Base-by-base conservation (phyloP, 305 asterid genomes). In the Vinca major region DNA sequence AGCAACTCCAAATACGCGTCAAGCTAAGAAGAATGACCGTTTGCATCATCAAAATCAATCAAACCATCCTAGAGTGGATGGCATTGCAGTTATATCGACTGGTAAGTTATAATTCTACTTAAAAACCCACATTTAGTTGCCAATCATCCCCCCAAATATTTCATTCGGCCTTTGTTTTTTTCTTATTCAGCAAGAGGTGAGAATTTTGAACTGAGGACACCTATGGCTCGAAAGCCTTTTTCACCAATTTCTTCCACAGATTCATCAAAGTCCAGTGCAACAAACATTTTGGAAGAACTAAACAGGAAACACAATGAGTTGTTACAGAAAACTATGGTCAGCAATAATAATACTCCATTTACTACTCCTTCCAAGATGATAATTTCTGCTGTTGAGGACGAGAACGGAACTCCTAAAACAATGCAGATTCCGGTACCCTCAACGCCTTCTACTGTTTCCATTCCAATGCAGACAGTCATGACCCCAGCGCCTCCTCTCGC, bases 221-320 rank as follows among this genome's bases (percentile, higher is more conserved):
- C 91, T 71, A 74, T 79, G 78, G 71, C 62, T 33, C 86, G 99
- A 67, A 88, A 74, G 80, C 99, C 99, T 20, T 94, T 94, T 82
- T 94, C 99, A 58, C 99, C 99, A 60, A 83, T 94, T 74, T 83
- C 90, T 73, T 88, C 96, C 53, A 84, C 86, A 5, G 97, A 89
- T 47, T 84, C 92, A 14, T 85, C 96, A 16, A 85, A 74, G 68
- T 78, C 94, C 44, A 86, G 80, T 26, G 86, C 77, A 43, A 69
- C 82, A 50, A 86, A 93, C 72, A 74, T 86, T 41, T 54, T 84
- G 70, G 91, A 87, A 62, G 99, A 88, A 65, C 67, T 77, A 47
- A 84, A 81, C 84, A 78, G 75, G 70, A 91, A 89, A 54, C 95
- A 88, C 8, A 76, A 69, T 39, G 90, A 81, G n/a, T 71, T 79